These are phyloP conservation scores for Sugiyamaella paludigena DNA, from an alignment of 1,139 yeast genomes.

Conservation along the genomic window DNA sequence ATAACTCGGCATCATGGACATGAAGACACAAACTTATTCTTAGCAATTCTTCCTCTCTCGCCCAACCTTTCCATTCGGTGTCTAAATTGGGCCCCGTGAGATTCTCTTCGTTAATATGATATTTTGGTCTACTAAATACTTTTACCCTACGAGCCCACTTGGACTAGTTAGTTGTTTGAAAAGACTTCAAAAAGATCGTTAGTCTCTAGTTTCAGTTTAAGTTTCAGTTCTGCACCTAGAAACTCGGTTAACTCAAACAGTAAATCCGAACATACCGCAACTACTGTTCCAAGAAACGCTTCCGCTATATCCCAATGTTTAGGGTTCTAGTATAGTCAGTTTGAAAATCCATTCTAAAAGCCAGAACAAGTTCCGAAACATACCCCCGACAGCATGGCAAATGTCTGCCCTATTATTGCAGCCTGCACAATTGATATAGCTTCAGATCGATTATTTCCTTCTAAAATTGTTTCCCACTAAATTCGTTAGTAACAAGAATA, in stretches of 20 bases:
- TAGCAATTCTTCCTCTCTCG: background rate
- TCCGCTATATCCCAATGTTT: conserved; percentile 1
- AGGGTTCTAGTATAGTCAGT: no score
- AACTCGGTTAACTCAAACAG: background rate
- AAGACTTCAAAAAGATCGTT: background rate
- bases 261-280: background rate
- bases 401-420: background rate
- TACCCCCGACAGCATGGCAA: background rate
- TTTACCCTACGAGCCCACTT: background rate
- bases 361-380: background rate
- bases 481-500: background rate
- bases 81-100: background rate
- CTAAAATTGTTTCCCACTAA: background rate
- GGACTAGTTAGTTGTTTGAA: background rate
- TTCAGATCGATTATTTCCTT: background rate
- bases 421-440: background rate
- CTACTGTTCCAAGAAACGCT: background rate
- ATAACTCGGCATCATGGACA: conserved; percentile 2
- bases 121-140: background rate
- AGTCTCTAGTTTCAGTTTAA: no score
- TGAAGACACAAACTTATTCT: background rate
- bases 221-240: no score
- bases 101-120: background rate
- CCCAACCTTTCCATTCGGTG: conserved; percentile 1
- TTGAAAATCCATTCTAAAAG: background rate